Percentiles rank a stretch among this genome's conserved stretches.
Conservation (phyloP, 2,329 filamentous ascomycete genomes). For the Myriosclerotinia scirpicola region DNA sequence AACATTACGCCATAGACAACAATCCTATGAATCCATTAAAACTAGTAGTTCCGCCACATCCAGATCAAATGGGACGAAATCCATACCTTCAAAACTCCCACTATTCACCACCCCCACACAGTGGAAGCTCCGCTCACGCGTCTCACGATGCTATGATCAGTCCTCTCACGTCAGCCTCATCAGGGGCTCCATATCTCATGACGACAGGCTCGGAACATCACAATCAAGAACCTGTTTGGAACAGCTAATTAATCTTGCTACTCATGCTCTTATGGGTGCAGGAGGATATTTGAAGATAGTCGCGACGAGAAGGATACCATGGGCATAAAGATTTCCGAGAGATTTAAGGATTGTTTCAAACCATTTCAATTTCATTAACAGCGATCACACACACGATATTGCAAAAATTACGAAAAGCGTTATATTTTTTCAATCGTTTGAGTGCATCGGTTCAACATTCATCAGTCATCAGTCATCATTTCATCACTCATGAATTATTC, state of each 20-base stretch:
- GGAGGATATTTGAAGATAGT: neutral
- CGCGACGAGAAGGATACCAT: slow-evolving; percentile 9
- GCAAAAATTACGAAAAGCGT: neutral
- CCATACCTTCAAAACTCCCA: slow-evolving; percentile 34
- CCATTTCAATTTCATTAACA: neutral
- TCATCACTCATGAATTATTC: neutral
- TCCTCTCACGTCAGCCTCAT: slow-evolving; percentile 34
- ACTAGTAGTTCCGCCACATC: slow-evolving; percentile 24
- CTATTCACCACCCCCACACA: slow-evolving; percentile 29
- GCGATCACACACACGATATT: neutral
- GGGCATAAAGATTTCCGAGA: neutral
- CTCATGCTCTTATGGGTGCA: neutral
- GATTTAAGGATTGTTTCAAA: neutral
- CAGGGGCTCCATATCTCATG: slow-evolving; percentile 26
- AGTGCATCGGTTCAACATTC: neutral
- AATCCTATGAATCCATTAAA: slow-evolving; percentile 27
- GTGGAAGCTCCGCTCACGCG: slow-evolving; percentile 24
- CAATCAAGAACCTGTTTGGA: slow-evolving; percentile 27
- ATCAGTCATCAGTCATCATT: slow-evolving; percentile 14
- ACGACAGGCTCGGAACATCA: slow-evolving; percentile 23
- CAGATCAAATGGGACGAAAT: slow-evolving; percentile 31
- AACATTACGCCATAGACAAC: slow-evolving; percentile 30
- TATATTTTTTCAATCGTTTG: neutral
- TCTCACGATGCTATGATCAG: slow-evolving; percentile 25
- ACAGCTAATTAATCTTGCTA: slow-evolving; percentile 22